phyloP scores from a whole-genome alignment of 2,329 filamentous ascomycete genomes.

The Coniochaeta hoffmannii region DNA sequence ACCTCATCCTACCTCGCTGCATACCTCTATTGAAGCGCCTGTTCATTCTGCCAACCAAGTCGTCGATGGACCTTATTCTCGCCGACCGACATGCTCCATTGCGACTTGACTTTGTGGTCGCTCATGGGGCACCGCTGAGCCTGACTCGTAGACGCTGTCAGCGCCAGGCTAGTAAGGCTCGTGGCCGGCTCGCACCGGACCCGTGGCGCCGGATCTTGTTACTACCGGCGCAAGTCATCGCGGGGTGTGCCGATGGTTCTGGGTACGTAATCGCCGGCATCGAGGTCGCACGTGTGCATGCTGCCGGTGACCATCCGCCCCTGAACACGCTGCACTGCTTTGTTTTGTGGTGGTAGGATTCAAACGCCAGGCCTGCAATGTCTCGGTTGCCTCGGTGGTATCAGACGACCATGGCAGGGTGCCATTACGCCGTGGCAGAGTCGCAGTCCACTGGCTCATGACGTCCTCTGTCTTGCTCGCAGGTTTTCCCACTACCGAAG shows the following conservation, averaged over 20 bases:
- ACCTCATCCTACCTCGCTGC: neutral
- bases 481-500: neutral
- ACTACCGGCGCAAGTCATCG: neutral
- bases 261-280: neutral
- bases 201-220: neutral
- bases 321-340: neutral
- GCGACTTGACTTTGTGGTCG: too few relatives aligned
- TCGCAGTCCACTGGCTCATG: neutral
- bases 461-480: neutral
- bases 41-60: too few relatives aligned
- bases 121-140: too few relatives aligned
- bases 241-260: neutral
- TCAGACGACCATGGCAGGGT: slow-evolving; percentile 2
- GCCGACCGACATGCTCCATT: too few relatives aligned
- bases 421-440: slow-evolving; percentile 1
- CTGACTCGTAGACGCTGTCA: neutral
- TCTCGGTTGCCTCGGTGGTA: slow-evolving; percentile 3
- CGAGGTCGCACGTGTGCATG: neutral
- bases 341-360: neutral
- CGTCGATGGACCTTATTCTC: too few relatives aligned
- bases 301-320: neutral
- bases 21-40: neutral
- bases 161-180: neutral
- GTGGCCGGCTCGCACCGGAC: neutral
- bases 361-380: neutral